Conservation (phyloP, 75 land plant species). For the Selaginella tamariscina region DNA sequence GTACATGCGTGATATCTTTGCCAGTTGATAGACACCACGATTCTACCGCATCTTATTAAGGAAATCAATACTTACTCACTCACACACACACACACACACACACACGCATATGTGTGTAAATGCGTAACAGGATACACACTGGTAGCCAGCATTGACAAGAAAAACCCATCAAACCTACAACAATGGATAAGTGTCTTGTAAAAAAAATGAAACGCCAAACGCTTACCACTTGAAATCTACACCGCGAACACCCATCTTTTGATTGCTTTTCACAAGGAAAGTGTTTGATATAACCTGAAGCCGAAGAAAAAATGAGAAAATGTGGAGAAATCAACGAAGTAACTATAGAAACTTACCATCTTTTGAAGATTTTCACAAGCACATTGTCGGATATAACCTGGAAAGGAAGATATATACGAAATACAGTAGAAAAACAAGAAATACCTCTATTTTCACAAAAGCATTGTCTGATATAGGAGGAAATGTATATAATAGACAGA, state of each 20-base stretch:
- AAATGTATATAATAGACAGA: too few relatives aligned
- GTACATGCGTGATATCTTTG: constrained; percentile 58
- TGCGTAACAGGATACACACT: constrained; percentile 67
- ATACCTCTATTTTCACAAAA: too few relatives aligned
- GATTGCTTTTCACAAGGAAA: too few relatives aligned
- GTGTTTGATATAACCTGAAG: too few relatives aligned
- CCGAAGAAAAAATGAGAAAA: too few relatives aligned
- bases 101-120: neutral
- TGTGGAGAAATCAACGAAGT: too few relatives aligned
- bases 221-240: neutral
- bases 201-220: neutral
- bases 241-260: neutral
- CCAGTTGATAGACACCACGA: constrained; percentile 87
- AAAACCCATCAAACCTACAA: constrained; percentile 97
- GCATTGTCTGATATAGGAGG: too few relatives aligned
- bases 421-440: too few relatives aligned
- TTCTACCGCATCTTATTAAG: constrained; percentile 28
- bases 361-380: too few relatives aligned
- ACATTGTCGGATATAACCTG: too few relatives aligned
- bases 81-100: neutral
- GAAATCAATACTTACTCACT: neutral
- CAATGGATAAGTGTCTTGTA: neutral
- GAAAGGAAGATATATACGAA: too few relatives aligned
- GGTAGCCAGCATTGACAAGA: constrained; percentile 93
- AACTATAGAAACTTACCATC: too few relatives aligned